Evolutionary conservation across 2,329 filamentous ascomycete species (phyloP), one percentile per base, ranked within the genome.

Genomic region (Diplodia scrobiculata): DNA sequence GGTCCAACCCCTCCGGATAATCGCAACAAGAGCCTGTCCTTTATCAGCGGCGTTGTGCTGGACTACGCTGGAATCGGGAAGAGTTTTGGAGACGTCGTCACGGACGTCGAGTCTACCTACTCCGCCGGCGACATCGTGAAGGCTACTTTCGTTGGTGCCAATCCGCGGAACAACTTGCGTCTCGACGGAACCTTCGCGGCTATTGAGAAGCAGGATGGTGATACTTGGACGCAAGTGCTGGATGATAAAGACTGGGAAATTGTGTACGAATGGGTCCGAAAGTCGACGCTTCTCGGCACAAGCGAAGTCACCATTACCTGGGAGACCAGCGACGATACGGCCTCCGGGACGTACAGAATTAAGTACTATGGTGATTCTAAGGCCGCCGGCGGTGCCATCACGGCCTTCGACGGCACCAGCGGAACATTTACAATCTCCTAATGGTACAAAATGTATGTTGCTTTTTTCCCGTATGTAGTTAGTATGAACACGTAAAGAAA

Each of bases 281-380:
- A 86, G 1, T 90, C 87, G 72, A 84, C 82, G 2, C 65, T 92
- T 1, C 75, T 91, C 25, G 92, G 89, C 0, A 88, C 88, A 38
- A 96, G 92, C 72, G 87, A 93, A 74, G 93, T 92, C 1, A 87
- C 83, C 9, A 83, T 97, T 63, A 84, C 84, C 58, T 98, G 94
- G 94, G 90, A 94, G 78, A 89, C 90, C 38, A 68, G 74, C 36
- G 83, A 83, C 21, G 80, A 82, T 1, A 60, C 68, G 69, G 77
- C 69, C 68, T 74, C 76, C 0, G 93, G 93, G 0, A 86, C 84
- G 55, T 98, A 97, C 78, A 82, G 92, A 27, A 78, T 96, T 53
- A 86, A 83, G 79, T 98, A 97, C 74, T 94, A 88, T 77, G 94
- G 94, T 0, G 92, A 97, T 78, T 82, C 86, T 2, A 97, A 93